Evolutionary conservation across 1,139 yeast species (phyloP).

Genomic region (Zygoascus sp.): DNA sequence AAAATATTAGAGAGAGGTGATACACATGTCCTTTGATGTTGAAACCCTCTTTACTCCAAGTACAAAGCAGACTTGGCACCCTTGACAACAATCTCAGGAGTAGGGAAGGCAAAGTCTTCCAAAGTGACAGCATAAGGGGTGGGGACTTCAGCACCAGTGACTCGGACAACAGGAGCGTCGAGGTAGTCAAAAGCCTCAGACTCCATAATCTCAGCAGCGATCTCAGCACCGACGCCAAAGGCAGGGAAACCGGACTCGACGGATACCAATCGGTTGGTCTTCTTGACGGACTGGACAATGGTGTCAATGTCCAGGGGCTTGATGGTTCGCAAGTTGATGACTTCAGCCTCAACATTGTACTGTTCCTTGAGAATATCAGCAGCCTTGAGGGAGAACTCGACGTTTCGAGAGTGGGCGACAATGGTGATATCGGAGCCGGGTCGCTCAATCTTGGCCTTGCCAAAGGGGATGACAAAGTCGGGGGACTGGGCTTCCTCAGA

Average conservation of each 20-base stretch:
- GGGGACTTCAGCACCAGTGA: conserved; percentile 99
- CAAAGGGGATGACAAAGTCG: conserved; percentile 89
- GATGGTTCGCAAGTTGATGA: conserved; percentile 90
- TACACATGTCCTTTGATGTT: background rate
- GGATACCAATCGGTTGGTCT: conserved; percentile 93
- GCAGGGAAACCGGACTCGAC: conserved; percentile 99
- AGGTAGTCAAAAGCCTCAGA: conserved; percentile 96
- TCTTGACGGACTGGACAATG: conserved; percentile 82
- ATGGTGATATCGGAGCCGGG: conserved; percentile 88
- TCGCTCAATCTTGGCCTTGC: conserved; percentile 91
- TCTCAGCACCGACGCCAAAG: conserved; percentile 97
- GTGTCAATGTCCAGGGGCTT: conserved; percentile 93
- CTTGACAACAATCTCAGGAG: conserved; percentile 81
- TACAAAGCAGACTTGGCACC: conserved; percentile 89
- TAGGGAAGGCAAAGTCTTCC: conserved; percentile 99
- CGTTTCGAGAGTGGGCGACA: conserved; percentile 89
- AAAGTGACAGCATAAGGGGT: conserved; percentile 96
- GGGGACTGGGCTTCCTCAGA: conserved; percentile 84
- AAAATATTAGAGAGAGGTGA: background rate
- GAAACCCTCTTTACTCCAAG: conserved; percentile 40
- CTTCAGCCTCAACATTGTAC: conserved; percentile 88
- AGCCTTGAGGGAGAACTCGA: conserved; percentile 78
- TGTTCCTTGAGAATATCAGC: conserved; percentile 82
- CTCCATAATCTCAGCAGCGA: conserved; percentile 97
- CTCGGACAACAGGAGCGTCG: conserved; percentile 98